These are phyloP conservation scores for Trichoderma semiorbis DNA, from an alignment of 2,329 filamentous ascomycete species.

Conservation along the genomic window DNA sequence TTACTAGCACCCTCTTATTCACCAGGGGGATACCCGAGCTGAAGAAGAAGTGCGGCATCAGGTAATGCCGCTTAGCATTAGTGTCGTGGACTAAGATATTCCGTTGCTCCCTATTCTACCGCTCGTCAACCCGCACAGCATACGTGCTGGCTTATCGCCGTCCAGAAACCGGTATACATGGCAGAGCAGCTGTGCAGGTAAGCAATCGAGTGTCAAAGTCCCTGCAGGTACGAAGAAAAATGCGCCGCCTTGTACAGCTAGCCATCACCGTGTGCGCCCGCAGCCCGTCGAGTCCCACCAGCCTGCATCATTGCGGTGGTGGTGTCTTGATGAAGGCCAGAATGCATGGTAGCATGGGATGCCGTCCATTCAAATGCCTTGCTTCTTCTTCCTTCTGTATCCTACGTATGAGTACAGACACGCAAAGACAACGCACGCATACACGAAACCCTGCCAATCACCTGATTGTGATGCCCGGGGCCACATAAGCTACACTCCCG, in stretches of 20 bases:
- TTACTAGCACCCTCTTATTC: not conserved
- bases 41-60: not conserved
- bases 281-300: not conserved
- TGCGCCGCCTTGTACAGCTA: not conserved
- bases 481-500: not conserved
- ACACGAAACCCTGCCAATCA: slow-evolving; percentile 3
- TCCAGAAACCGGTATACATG: not conserved
- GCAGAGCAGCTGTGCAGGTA: not conserved
- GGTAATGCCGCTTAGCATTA: not conserved
- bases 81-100: not conserved
- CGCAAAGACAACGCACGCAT: not conserved
- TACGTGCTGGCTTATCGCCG: not conserved
- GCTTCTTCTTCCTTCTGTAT: not conserved
- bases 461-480: slow-evolving; percentile 5
- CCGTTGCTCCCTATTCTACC: not conserved
- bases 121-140: not conserved
- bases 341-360: not conserved
- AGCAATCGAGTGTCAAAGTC: not conserved
- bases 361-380: not conserved
- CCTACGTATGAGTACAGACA: not conserved
- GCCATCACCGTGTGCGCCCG: not conserved
- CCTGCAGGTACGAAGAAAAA: not conserved
- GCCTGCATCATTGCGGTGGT: not conserved
- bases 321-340: not conserved
- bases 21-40: not conserved